Evolutionary conservation across 2,329 filamentous ascomycete genomes (phyloP), one percentile per base, ranked within the genome.

Genomic region (Fusarium sp.): DNA sequence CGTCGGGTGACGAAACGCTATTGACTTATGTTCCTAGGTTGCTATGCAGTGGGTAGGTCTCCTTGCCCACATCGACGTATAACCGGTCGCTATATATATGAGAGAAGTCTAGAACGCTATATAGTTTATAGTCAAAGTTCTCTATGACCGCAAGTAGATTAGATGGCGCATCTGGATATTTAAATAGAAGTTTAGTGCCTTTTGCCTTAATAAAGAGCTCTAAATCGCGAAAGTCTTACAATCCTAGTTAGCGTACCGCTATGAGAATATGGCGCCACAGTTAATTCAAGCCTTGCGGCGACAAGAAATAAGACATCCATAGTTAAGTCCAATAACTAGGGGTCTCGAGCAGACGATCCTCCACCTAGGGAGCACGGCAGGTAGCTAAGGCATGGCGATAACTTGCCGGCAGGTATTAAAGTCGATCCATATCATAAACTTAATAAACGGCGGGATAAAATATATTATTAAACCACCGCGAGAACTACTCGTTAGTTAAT

Each of bases 341-440:
- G 0, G 64, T 70, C 68, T 70, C 36, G 3, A 70, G 35, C 5
- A 70, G 16, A 42, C 54, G 45, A 54, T 45, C 29, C 35, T 66
- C 63, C 18, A 54, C 20, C 1, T 42, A 4, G 2, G 56, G 63
- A 66, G 68, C 68, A 6, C 45, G 42, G 4, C 29, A 67, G 35
- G 63, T 67, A 66, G 68, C 68, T 40, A 64, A 64, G 67, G 36
- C 54, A n/a, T 70, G 36, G 58, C 45, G 52, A 64, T 70, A 58
- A 64, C 68, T 70, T 66, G 59, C 68, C 33, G 36, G 59, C 5
- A 66, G 61, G 68, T 70, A 36, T 36, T 70, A 31, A 36, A 66
- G 59, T 27, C 59, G 22, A 61, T 60, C 61, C 3, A 65, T 16
- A 64, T 63, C 40, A 9, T 70, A 70, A 8, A 60, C 50, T 22